Percentiles rank a stretch among this genome's conserved stretches.
These are phyloP conservation scores for Terana coerulea DNA, from an alignment of 768 basidiomycete genomes.

Conservation along the genomic window DNA sequence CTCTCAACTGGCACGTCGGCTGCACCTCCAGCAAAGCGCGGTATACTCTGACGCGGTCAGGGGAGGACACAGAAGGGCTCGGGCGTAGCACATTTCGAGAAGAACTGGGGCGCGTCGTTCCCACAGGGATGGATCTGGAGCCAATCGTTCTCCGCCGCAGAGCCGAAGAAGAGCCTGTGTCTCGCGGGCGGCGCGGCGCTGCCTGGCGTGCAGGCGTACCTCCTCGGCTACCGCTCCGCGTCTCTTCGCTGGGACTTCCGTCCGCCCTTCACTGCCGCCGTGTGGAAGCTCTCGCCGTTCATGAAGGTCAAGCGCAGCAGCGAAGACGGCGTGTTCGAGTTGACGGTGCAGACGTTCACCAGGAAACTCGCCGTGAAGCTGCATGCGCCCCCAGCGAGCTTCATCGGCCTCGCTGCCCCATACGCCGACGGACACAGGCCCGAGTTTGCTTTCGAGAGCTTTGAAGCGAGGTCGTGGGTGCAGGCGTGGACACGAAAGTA, in stretches of 20 bases:
- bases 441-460: constrained; percentile 23
- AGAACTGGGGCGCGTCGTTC: constrained; percentile 27
- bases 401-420: constrained; percentile 20
- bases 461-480: constrained; percentile 13
- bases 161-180: constrained; percentile 13
- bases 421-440: constrained; percentile 20
- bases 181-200: constrained; percentile 23
- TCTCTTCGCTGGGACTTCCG: constrained; percentile 21
- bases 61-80: constrained; percentile 6
- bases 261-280: constrained; percentile 19
- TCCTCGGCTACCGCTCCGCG: constrained; percentile 23
- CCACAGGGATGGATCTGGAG: constrained; percentile 26
- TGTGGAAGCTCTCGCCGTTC: constrained; percentile 17
- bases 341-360: constrained; percentile 15
- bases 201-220: constrained; percentile 21
- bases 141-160: constrained; percentile 15
- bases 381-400: constrained; percentile 17
- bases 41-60: constrained; percentile 12
- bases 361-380: constrained; percentile 16
- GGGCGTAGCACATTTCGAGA: constrained; percentile 21
- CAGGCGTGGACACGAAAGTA: constrained; percentile 14
- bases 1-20: constrained; percentile 26
- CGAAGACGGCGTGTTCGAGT: constrained; percentile 9
- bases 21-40: constrained; percentile 17
- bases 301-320: constrained; percentile 18